Evolutionary conservation across 2,329 filamentous ascomycete genomes (phyloP).

Genomic region (Trichophyton mentagrophytes): DNA sequence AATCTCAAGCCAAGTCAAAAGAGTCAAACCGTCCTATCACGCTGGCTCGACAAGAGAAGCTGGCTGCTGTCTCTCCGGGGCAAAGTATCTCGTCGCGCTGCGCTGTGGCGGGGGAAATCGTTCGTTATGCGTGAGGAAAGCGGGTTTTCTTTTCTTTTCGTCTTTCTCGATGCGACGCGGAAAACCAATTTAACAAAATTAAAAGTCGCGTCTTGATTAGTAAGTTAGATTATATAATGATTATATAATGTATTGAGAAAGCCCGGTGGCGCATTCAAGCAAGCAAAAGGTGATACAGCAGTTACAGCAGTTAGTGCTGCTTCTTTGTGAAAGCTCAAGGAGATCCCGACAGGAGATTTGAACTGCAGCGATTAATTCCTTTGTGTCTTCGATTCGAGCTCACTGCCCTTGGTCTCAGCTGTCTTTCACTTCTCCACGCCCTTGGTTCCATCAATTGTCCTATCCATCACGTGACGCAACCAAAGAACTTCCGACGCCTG

Average conservation of each 20-base stretch:
- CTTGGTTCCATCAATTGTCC: neutral
- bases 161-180: neutral
- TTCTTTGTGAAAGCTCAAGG: neutral
- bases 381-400: neutral
- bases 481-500: neutral
- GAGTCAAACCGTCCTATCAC: neutral
- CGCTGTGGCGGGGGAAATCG: neutral
- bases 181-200: neutral
- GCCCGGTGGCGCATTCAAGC: neutral
- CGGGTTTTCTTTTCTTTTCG: neutral
- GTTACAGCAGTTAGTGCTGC: neutral
- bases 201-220: neutral
- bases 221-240: too few relatives aligned
- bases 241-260: neutral
- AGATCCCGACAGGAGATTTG: neutral
- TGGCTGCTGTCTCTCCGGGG: neutral
- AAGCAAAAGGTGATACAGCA: neutral
- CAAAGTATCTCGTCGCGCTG: neutral
- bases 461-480: neutral
- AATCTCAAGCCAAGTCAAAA: neutral
- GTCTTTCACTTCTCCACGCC: neutral
- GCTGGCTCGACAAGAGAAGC: neutral
- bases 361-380: neutral
- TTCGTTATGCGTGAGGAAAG: neutral
- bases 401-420: neutral